These are phyloP conservation scores for Globisporangium viniferum DNA, from an alignment of 352 stramenopile genomes.

Conservation along the genomic window DNA sequence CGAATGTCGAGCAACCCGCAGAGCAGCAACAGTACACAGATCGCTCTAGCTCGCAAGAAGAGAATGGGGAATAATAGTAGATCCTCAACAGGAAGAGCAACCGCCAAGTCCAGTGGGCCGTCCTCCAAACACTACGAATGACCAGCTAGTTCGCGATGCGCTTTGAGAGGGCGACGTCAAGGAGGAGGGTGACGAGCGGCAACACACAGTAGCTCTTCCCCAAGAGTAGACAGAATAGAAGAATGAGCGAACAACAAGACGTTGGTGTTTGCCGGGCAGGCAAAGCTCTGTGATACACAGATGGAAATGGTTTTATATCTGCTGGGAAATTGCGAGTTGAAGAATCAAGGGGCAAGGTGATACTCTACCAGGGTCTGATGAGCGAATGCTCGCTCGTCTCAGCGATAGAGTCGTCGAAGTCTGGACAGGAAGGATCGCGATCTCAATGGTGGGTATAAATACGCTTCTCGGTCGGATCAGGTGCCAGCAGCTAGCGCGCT, in stretches of 20 bases:
- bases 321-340: not conserved
- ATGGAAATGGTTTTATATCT: not conserved
- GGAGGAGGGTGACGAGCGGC: not conserved
- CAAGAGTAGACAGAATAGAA: conserved; percentile 13
- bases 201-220: not conserved
- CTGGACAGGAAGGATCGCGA: not conserved
- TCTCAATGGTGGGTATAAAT: conserved; percentile 2
- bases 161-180: not conserved
- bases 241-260: conserved; percentile 1
- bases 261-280: not conserved
- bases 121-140: not conserved
- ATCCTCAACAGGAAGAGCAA: not conserved
- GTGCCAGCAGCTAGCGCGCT: not conserved
- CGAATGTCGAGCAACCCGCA: not conserved
- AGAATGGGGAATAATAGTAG: not conserved
- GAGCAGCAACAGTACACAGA: not conserved
- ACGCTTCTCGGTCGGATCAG: not conserved
- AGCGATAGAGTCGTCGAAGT: not conserved
- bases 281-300: not conserved
- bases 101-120: not conserved
- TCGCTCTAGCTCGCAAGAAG: not conserved
- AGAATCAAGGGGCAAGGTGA: not conserved
- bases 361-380: not conserved
- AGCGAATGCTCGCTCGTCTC: not conserved
- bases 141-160: not conserved